phyloP scores from a whole-genome alignment of 768 basidiomycete species.

The Rhodosporidiobolus sp. region DNA sequence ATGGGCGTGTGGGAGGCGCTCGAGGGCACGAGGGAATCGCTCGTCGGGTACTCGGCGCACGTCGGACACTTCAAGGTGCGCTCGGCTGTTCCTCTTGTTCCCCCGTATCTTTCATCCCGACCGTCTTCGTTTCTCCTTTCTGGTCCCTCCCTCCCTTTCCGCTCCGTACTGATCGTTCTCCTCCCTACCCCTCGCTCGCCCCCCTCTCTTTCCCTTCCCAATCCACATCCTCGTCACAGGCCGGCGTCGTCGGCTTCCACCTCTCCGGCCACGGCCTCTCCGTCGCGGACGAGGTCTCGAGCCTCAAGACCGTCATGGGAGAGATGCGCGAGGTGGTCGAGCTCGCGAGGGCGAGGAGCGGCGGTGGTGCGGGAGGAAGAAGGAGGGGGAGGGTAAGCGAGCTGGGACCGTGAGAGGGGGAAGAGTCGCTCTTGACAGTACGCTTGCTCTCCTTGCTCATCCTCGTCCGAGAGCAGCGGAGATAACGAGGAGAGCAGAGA shows the following conservation, averaged over 20 bases:
- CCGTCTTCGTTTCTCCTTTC: neutral
- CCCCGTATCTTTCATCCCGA: too few relatives aligned
- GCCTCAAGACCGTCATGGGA: conserved; percentile 36
- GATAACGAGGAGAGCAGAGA: too few relatives aligned
- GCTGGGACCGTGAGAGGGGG: too few relatives aligned
- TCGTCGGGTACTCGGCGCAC: conserved; percentile 31
- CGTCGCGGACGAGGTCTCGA: conserved; percentile 40
- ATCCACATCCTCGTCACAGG: conserved; percentile 14
- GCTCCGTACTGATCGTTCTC: too few relatives aligned
- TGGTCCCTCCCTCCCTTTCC: neutral
- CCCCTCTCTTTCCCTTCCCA: neutral
- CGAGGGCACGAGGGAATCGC: conserved; percentile 38
- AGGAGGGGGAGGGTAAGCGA: too few relatives aligned
- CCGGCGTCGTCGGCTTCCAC: conserved; percentile 44
- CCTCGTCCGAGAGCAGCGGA: too few relatives aligned
- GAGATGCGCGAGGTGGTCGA: conserved; percentile 38
- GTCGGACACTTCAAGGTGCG: conserved; percentile 39
- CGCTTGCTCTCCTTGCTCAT: too few relatives aligned
- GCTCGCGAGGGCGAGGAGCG: conserved; percentile 5
- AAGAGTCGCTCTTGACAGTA: too few relatives aligned
- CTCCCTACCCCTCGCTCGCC: neutral
- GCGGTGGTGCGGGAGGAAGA: too few relatives aligned
- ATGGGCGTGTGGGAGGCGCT: conserved; percentile 32
- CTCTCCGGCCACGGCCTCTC: conserved; percentile 35
- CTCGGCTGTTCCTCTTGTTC: neutral